Evolutionary conservation across 768 basidiomycete species (phyloP).

Genomic region (Harrya chromipes): DNA sequence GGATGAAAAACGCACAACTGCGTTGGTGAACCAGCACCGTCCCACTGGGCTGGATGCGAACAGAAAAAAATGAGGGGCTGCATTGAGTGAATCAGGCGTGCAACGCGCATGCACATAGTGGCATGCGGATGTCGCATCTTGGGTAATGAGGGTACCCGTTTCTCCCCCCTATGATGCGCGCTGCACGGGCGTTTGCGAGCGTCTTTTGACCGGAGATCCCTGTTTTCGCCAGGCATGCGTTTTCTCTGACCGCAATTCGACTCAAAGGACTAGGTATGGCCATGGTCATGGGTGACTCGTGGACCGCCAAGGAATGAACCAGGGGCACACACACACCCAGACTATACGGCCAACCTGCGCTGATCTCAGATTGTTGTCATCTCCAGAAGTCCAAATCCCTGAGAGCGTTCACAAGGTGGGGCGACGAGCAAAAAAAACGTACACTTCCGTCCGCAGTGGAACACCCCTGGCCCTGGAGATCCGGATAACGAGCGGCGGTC

Average conservation of each 20-base stretch:
- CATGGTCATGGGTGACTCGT: not conserved
- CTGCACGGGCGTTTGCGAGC: constrained; percentile 12
- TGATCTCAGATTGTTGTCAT: constrained; percentile 21
- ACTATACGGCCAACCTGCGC: not conserved
- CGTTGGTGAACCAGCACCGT: constrained; percentile 9
- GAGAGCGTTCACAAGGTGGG: constrained; percentile 1
- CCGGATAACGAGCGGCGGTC: constrained; percentile 8
- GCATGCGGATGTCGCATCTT: constrained; percentile 3
- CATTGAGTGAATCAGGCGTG: constrained; percentile 14
- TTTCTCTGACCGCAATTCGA: constrained; percentile 2
- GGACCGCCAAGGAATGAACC: not conserved
- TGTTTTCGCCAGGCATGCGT: not conserved
- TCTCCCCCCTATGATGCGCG: constrained; percentile 6
- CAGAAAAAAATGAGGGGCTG: constrained; percentile 6
- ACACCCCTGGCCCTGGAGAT: constrained; percentile 14
- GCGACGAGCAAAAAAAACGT: not conserved
- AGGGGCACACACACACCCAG: not conserved
- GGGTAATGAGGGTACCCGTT: constrained; percentile 18
- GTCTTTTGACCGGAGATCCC: constrained; percentile 8
- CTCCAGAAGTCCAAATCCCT: not conserved
- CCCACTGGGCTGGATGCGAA: constrained; percentile 10
- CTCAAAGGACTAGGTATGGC: not conserved
- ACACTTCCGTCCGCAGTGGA: constrained; percentile 11
- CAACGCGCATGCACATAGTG: not conserved
- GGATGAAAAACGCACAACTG: constrained; percentile 6